Base-by-base conservation (phyloP, 495 filamentous ascomycete genomes). In the Penicillium verhagenii region DNA sequence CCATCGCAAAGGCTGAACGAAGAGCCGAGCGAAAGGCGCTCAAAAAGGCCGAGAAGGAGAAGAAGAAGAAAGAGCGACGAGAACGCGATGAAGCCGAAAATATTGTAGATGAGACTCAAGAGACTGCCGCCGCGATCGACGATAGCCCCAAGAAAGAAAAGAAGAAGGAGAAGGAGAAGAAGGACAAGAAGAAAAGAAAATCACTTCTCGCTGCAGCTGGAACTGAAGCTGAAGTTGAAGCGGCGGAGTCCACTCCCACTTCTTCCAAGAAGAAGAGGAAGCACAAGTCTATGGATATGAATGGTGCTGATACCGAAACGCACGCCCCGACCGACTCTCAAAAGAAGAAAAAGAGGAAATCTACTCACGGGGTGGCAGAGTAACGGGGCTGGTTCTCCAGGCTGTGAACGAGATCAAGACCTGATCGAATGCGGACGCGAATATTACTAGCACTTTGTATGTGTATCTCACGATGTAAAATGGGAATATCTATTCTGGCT, bases 31-130 rank as follows among this genome's bases (percentile, higher is more conserved):
- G 11, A 18, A 50, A 49, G 46, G 46, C 31, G 1, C 24, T 11
- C 1, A 52, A 47, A 10, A 52, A 56, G 38, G 49, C 33, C 9
- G 19, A 53, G 19, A 52, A 52, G 18, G 53, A 62, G 35, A 59
- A 53, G 35, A 53, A 53, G 1, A 52, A 48, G 14, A 18, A 43
- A 20, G 54, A 60, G 50, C 40, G 33, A 25, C 46, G 55, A 45
- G 57, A 54, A 45, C 29, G 31, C 14, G 33, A 40, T 3, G 14
- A 35, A 5, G 13, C 11, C 7, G 7, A 35, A 5, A 14, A 4
- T 3, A 2, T 35, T 35, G 33, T n/a, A 18, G 33, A 40, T 3
- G 14, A 35, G 4, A 5, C 11, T 16, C 4, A 35, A 5, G 33
- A 4, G 13, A 2, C 16, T 35, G 33, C 16, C 13, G 33, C 33